These are phyloP conservation scores for Phaeotremella fagi DNA, from an alignment of 768 basidiomycete species.

Conservation along the genomic window DNA sequence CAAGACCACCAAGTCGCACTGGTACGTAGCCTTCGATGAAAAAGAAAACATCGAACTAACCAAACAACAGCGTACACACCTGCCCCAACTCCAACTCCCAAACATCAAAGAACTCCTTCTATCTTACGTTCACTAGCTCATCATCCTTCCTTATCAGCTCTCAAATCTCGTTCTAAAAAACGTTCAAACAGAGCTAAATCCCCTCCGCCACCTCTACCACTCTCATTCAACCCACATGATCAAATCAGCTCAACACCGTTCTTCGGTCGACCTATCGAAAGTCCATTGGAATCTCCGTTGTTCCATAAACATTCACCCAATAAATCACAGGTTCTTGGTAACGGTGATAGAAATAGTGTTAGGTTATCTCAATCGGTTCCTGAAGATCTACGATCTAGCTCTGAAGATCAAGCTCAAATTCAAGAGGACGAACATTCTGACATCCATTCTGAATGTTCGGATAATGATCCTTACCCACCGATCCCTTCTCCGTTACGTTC, in stretches of 20 bases:
- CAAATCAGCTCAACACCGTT: background rate
- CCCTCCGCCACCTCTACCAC: background rate
- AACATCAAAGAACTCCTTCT: slow-evolving; percentile 8
- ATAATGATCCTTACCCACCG: background rate
- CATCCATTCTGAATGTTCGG: too few relatives aligned
- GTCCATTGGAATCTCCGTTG: too few relatives aligned
- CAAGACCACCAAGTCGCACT: background rate
- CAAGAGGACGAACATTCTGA: too few relatives aligned
- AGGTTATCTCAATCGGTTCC: too few relatives aligned
- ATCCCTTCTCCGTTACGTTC: background rate
- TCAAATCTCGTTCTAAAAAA: slow-evolving; percentile 18
- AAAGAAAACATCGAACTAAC: background rate
- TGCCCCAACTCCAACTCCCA: background rate
- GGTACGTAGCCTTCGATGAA: background rate
- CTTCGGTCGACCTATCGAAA: background rate
- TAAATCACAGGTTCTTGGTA: too few relatives aligned
- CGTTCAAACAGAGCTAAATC: background rate
- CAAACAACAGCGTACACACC: background rate
- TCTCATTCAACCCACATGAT: background rate
- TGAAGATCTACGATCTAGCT: too few relatives aligned
- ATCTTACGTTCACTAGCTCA: slow-evolving; percentile 28
- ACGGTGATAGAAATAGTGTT: too few relatives aligned
- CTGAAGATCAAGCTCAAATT: too few relatives aligned
- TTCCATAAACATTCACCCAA: too few relatives aligned
- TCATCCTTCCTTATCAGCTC: slow-evolving; percentile 33